Conservation (phyloP, 129 eudicot genomes). For the Centrapalus pauciflorus region DNA sequence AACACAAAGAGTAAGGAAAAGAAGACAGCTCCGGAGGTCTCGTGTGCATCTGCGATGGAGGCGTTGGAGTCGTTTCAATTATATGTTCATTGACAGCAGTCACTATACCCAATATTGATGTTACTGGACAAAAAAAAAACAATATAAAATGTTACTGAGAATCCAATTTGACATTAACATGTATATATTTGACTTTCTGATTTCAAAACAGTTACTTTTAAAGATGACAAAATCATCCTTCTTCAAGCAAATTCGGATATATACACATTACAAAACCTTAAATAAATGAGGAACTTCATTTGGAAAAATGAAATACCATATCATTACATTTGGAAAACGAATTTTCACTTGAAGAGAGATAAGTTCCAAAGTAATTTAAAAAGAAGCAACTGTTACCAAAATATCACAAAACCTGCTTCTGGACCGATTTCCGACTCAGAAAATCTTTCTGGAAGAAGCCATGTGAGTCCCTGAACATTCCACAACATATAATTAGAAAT, state of each 20-base stretch:
- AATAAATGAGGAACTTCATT: too few species aligned
- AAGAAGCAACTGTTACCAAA: constrained; percentile 83
- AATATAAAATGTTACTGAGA: constrained; percentile 7
- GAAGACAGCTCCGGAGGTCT: constrained; percentile 35
- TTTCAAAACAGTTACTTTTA: not conserved
- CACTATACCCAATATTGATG: constrained; percentile 77
- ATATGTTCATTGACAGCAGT: constrained; percentile 87
- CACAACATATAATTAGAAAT: not conserved
- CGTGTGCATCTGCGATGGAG: constrained; percentile 34
- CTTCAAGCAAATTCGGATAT: not conserved
- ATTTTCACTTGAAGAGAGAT: not conserved
- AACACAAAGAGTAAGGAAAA: constrained; percentile 71
- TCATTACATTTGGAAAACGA: too few species aligned
- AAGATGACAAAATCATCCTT: not conserved
- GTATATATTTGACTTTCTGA: not conserved
- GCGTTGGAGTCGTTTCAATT: constrained; percentile 70
- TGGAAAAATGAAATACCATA: too few species aligned
- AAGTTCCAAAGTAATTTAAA: constrained; percentile 25
- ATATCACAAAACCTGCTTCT: constrained; percentile 99
- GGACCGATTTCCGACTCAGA: constrained; percentile 93
- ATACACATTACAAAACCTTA: not conserved
- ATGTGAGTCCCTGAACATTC: constrained; percentile 76
- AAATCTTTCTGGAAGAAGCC: constrained; percentile 99
- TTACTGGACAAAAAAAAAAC: constrained; percentile 46
- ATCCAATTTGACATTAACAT: not conserved